Evolutionary conservation across 2,329 filamentous ascomycete genomes (phyloP).

Genomic region (Diaporthe citrichinensis): DNA sequence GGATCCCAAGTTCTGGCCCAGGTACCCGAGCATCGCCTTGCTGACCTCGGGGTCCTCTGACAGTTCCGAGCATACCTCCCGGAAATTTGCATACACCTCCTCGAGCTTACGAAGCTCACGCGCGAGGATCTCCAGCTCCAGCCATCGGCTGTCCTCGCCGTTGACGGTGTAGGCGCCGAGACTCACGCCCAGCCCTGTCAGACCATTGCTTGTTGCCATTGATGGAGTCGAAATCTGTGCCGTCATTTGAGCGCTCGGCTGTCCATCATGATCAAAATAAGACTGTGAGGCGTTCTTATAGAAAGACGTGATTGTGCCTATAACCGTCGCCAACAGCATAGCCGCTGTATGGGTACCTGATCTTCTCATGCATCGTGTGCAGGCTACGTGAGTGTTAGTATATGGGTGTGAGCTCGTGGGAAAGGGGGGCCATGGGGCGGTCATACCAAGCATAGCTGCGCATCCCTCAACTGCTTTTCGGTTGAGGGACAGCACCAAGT

Average conservation of each 20-base stretch:
- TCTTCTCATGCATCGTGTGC: conserved; percentile 59
- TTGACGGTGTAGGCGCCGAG: conserved; percentile 61
- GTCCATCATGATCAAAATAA: conserved; percentile 53
- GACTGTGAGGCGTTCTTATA: conserved; percentile 59
- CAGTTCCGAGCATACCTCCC: conserved; percentile 57
- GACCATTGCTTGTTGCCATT: background rate
- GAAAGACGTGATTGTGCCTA: conserved; percentile 62
- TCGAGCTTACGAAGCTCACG: conserved; percentile 64
- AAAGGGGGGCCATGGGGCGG: no score
- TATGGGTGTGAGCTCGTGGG: background rate
- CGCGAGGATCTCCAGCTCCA: conserved; percentile 63
- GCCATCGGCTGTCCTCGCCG: conserved; percentile 61
- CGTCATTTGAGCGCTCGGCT: conserved; percentile 40
- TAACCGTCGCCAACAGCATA: conserved; percentile 65
- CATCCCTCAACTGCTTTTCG: conserved; percentile 65
- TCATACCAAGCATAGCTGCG: conserved; percentile 57
- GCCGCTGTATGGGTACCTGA: conserved; percentile 60
- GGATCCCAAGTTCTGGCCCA: conserved; percentile 59
- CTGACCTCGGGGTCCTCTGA: conserved; percentile 59
- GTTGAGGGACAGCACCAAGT: conserved; percentile 61
- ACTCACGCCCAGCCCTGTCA: conserved; percentile 54
- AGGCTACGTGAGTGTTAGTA: conserved; percentile 46
- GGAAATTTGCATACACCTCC: conserved; percentile 60
- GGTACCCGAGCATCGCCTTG: conserved; percentile 60
- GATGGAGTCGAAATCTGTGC: conserved; percentile 40